Percentiles rank a stretch among this genome's conserved stretches.
Evolutionary conservation across 2,329 filamentous ascomycete species (phyloP).

Genomic region (Talaromyces islandicus): DNA sequence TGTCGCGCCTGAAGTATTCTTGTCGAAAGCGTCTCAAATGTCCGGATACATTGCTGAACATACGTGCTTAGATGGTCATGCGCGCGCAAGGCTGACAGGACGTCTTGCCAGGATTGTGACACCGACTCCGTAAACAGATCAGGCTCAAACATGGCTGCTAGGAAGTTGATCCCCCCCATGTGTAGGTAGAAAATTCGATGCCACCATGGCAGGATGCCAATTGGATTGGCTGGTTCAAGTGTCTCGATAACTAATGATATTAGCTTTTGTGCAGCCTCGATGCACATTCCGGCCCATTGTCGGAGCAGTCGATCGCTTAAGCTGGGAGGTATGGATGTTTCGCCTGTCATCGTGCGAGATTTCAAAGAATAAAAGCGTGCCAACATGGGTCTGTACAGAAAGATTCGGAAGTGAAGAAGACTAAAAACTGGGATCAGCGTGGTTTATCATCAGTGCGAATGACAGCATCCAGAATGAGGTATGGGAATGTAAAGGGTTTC

Average conservation of each 20-base stretch:
- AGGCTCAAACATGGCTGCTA: constrained; percentile 17
- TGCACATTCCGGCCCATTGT: constrained; percentile 14
- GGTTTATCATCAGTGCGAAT: neutral
- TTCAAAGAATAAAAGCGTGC: constrained; percentile 13
- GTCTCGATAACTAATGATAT: constrained; percentile 12
- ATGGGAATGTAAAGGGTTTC: neutral
- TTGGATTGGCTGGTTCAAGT: constrained; percentile 9
- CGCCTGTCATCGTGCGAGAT: neutral
- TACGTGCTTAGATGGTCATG: constrained; percentile 11
- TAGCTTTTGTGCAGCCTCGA: constrained; percentile 14
- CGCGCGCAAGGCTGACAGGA: constrained; percentile 15
- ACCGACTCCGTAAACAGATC: constrained; percentile 22
- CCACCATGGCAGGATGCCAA: constrained; percentile 18
- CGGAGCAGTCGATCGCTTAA: constrained; percentile 14
- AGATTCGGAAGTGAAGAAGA: constrained; percentile 14
- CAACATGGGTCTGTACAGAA: constrained; percentile 15
- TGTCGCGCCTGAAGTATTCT: neutral
- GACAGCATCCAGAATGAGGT: neutral
- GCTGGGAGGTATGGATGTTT: neutral
- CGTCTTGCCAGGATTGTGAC: constrained; percentile 18
- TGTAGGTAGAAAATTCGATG: constrained; percentile 17
- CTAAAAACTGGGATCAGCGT: constrained; percentile 5
- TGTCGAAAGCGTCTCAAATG: constrained; percentile 4
- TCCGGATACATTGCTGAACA: constrained; percentile 4
- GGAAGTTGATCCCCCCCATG: constrained; percentile 14